These are phyloP conservation scores for Pistacia atlantica DNA, from an alignment of 345 rosid genomes.

Conservation along the genomic window DNA sequence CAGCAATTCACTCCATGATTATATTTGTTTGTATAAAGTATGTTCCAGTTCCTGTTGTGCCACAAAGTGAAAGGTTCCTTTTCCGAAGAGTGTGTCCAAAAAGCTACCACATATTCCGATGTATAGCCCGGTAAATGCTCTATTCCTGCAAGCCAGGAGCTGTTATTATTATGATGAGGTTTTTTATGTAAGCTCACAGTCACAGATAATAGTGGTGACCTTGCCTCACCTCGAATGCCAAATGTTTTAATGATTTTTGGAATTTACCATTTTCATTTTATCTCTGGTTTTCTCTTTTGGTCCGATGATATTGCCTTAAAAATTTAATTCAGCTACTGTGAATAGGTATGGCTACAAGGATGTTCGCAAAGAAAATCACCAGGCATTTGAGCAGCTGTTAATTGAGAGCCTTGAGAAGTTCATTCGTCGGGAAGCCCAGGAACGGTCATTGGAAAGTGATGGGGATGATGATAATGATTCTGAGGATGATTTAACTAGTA, in stretches of 20 bases:
- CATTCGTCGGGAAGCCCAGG: conserved; percentile 95
- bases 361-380: conserved; percentile 94
- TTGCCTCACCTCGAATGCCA: not conserved
- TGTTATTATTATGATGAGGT: conserved; percentile 5
- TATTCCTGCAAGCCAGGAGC: conserved; percentile 5
- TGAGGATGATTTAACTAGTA: conserved; percentile 50
- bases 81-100: conserved; percentile 92
- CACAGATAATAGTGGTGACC: not conserved
- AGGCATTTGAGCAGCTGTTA: conserved; percentile 88
- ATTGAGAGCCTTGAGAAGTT: conserved; percentile 98
- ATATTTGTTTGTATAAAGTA: conserved; percentile 94
- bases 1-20: conserved; percentile 97
- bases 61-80: conserved; percentile 95
- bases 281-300: not conserved
- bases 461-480: conserved; percentile 70
- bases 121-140: conserved; percentile 81
- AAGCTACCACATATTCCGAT: conserved; percentile 92
- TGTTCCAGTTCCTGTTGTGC: conserved; percentile 94
- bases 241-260: not conserved
- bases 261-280: not conserved
- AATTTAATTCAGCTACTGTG: conserved; percentile 11
- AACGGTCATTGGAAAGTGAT: conserved; percentile 86
- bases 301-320: not conserved
- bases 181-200: not conserved
- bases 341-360: conserved; percentile 97